Evolutionary conservation across 805 yeast genomes (phyloP).

Genomic region (Torulaspora franciscae): DNA sequence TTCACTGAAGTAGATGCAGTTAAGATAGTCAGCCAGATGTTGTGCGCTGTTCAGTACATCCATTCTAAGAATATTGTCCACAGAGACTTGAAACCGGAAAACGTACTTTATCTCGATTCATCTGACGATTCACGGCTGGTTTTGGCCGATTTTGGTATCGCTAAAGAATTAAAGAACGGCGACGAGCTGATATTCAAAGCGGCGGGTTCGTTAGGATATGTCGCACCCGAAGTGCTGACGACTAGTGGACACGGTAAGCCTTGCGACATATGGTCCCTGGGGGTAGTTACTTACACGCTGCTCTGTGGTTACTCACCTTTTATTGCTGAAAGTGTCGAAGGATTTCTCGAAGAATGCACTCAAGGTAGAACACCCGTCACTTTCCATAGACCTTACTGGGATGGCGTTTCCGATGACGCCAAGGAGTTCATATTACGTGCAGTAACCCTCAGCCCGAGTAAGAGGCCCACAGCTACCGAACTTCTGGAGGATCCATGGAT

Average conservation of each 20-base stretch:
- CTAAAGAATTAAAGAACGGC: slow-evolving; percentile 60
- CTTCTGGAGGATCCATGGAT: slow-evolving; percentile 77
- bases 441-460: slow-evolving; percentile 59
- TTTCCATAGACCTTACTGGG: slow-evolving; percentile 87
- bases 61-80: slow-evolving; percentile 80
- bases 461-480: slow-evolving; percentile 64
- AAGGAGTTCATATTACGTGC: slow-evolving; percentile 69
- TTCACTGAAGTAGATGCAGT: slow-evolving; percentile 90
- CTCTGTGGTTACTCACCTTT: slow-evolving; percentile 92
- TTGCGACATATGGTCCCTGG: slow-evolving; percentile 94
- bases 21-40: slow-evolving; percentile 62
- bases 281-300: slow-evolving; percentile 86
- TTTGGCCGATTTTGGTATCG: slow-evolving; percentile 94
- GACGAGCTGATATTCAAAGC: slow-evolving; percentile 61
- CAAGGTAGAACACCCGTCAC: slow-evolving; percentile 66
- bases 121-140: slow-evolving; percentile 69
- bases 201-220: slow-evolving; percentile 94
- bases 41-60: slow-evolving; percentile 73
- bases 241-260: slow-evolving; percentile 89
- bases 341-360: slow-evolving; percentile 74
- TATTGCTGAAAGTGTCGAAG: slow-evolving; percentile 73
- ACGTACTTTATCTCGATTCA: slow-evolving; percentile 61
- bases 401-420: slow-evolving; percentile 71
- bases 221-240: slow-evolving; percentile 89
- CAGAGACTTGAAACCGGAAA: slow-evolving; percentile 92